phyloP scores from a whole-genome alignment of 2,329 filamentous ascomycete genomes.

The Chaetomium globosum region DNA sequence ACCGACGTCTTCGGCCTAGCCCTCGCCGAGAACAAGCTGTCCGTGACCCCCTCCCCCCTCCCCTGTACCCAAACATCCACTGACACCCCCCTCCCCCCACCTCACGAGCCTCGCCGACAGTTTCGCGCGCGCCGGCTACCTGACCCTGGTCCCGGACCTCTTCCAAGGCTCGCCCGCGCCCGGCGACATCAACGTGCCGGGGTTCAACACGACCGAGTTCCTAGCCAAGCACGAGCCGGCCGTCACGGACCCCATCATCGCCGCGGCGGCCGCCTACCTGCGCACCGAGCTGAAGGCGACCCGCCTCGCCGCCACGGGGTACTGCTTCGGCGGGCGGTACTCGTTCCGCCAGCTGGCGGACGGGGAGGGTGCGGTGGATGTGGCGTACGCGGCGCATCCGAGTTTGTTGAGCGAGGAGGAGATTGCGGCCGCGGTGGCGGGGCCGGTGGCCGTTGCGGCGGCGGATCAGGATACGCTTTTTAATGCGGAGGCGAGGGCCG shows the following conservation, averaged over 20 bases:
- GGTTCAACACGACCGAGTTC: conserved; percentile 49
- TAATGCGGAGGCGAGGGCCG: conserved; percentile 56
- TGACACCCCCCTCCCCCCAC: too few relatives aligned
- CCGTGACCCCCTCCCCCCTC: conserved; percentile 9
- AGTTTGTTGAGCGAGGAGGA: conserved; percentile 63
- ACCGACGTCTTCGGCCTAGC: conserved; percentile 40
- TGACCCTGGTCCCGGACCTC: conserved; percentile 66
- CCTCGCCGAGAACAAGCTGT: conserved; percentile 38
- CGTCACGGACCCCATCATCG: conserved; percentile 52
- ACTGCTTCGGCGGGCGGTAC: conserved; percentile 67
- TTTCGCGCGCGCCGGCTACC: conserved; percentile 68
- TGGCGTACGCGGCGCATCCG: conserved; percentile 66
- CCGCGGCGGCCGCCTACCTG: conserved; percentile 51
- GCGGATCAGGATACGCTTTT: conserved; percentile 65
- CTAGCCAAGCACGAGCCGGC: conserved; percentile 45
- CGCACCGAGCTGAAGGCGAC: conserved; percentile 52
- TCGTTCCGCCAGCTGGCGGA: conserved; percentile 56
- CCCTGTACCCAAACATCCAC: neutral
- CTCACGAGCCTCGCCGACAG: conserved; percentile 66
- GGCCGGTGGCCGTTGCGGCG: conserved; percentile 63
- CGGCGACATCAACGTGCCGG: conserved; percentile 42
- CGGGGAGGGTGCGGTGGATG: conserved; percentile 57
- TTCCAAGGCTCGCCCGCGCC: conserved; percentile 62
- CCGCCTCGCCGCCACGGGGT: conserved; percentile 60
- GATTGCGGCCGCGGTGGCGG: conserved; percentile 58